Base-by-base conservation (phyloP, 2,329 filamentous ascomycete genomes). In the Grosmannia penicillata region DNA sequence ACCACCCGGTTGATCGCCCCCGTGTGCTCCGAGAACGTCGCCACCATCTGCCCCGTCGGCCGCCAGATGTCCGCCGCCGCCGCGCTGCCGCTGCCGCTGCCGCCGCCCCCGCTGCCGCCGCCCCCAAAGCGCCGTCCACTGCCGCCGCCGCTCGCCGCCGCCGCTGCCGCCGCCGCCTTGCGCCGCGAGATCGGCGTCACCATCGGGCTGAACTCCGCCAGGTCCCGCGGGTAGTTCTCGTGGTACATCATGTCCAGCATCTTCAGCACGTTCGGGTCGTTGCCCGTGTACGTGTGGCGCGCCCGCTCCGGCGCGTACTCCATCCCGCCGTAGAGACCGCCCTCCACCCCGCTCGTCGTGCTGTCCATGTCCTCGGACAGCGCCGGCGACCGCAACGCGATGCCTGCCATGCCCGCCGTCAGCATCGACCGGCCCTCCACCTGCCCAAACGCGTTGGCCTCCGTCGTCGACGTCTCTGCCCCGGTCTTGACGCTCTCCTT, bases 171-270 rank as follows among this genome's bases (percentile, higher is more conserved):
- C 37, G 49, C 59, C 2, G 59, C 56, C 49, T 68, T 75, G 27
- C 63, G 63, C 27, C 70, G 61, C 33, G 73, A 75, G 5, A 81
- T 66, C 2, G 81, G 75, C 37, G 79, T 77, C 23, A 94, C 79
- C 50, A 80, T 69, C 0, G 87, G 87, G 0, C 91, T 91, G 54
- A 95, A 79, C 49, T 79, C 74, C 31, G 68, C 57, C 33, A 78
- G 61, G 45, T 81, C 75, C 38, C 72, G 72, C 9, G 75, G 74
- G 46, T 75, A 79, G 46, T 78, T 78, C 43, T 81, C 73, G 21
- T 76, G 67, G 51, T 89, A 95, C 61, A 96, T 86, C 6, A 81
- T 75, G 53, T 95, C 84, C 4, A 98, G 58, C 70, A 81, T 78
- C 51, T 70, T 70, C 34, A 81, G 60, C 38, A 82, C 73, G 48